Evolutionary conservation across 1,284 basidiomycete species (phyloP).

Genomic region (Apiotrichum laibachii): DNA sequence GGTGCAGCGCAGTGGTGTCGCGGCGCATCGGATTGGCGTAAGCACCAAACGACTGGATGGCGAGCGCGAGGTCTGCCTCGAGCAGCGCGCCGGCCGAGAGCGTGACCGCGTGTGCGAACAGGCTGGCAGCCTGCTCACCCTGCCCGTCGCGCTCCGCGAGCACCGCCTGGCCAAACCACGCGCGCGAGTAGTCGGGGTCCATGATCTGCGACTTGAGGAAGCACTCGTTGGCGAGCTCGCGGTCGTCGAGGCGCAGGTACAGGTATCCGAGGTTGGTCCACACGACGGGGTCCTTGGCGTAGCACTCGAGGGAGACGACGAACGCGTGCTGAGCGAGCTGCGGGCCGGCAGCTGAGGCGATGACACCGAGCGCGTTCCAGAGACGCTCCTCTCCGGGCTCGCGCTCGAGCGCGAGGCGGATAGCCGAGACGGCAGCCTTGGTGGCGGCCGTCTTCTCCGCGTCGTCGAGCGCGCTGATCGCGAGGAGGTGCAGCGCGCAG

Average conservation of each 20-base stretch:
- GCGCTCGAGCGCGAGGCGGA: slow-evolving; percentile 72
- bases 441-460: slow-evolving; percentile 48
- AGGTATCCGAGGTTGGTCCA: slow-evolving; percentile 92
- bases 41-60: slow-evolving; percentile 62
- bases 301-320: slow-evolving; percentile 81
- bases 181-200: slow-evolving; percentile 82
- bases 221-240: slow-evolving; percentile 79
- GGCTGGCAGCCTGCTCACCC: slow-evolving; percentile 63
- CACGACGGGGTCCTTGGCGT: slow-evolving; percentile 70
- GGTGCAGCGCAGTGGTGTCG: slow-evolving; percentile 56
- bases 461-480: slow-evolving; percentile 36
- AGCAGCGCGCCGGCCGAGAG: slow-evolving; percentile 68
- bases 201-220: slow-evolving; percentile 84
- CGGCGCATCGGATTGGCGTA: slow-evolving; percentile 32
- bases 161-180: slow-evolving; percentile 94
- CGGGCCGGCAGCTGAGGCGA: slow-evolving; percentile 37
- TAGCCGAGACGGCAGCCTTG: slow-evolving; percentile 61
- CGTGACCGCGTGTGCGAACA: slow-evolving; percentile 80
- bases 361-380: slow-evolving; percentile 63
- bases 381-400: slow-evolving; percentile 71
- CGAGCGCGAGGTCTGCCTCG: slow-evolving; percentile 78
- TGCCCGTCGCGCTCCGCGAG: slow-evolving; percentile 66
- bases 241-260: slow-evolving; percentile 78
- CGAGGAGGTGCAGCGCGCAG: slow-evolving; percentile 62
- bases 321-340: slow-evolving; percentile 81